Evolutionary conservation across 2,329 filamentous ascomycete genomes (phyloP).

Genomic region (Apiospora saccharicola): DNA sequence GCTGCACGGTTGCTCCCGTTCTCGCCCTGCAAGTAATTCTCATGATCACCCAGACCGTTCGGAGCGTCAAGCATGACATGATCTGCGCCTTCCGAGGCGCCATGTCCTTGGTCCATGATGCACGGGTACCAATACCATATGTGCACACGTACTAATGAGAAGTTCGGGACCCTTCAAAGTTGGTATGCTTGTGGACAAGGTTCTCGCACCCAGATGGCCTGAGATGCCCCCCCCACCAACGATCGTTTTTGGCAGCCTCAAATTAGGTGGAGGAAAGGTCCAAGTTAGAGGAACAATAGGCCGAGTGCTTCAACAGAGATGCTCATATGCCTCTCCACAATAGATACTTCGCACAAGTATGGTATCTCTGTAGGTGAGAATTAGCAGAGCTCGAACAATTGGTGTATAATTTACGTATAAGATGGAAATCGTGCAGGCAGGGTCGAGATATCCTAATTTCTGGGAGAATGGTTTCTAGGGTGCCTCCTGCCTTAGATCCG

Average conservation of each 20-base stretch:
- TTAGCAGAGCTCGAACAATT: background rate
- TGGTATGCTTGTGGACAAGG: background rate
- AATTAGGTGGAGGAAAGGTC: background rate
- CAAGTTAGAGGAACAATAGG: background rate
- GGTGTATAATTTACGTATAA: background rate
- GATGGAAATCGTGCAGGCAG: background rate
- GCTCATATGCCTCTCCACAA: background rate
- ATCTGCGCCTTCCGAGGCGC: constrained; percentile 52
- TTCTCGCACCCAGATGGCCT: background rate
- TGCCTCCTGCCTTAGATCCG: background rate
- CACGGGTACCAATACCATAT: constrained; percentile 4
- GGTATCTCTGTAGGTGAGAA: background rate
- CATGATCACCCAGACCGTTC: constrained; percentile 48
- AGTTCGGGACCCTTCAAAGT: background rate
- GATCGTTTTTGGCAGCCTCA: background rate
- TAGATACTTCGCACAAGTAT: background rate
- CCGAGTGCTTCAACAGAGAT: background rate
- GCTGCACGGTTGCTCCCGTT: constrained; percentile 31
- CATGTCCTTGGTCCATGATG: constrained; percentile 19
- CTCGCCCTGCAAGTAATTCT: constrained; percentile 36
- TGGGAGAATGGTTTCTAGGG: background rate
- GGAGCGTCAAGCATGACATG: constrained; percentile 52
- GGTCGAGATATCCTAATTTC: background rate
- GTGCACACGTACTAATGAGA: background rate
- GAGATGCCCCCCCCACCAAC: background rate